These are phyloP conservation scores for Microthlaspi erraticum DNA, from an alignment of 345 rosid species.

Conservation along the genomic window DNA sequence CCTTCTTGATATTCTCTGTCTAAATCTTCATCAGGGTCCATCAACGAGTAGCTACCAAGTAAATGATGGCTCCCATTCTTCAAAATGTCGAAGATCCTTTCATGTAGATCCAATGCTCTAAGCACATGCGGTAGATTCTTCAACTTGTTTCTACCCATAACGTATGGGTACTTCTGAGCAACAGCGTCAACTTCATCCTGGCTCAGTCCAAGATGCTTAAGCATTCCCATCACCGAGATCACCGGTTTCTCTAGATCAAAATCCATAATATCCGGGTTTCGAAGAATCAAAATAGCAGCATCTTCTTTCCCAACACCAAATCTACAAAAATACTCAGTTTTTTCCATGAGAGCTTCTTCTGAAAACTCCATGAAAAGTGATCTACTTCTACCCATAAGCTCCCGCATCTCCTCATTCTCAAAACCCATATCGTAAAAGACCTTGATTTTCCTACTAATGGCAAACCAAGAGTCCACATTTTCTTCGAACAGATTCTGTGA, in stretches of 20 bases:
- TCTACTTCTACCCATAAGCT: conserved; percentile 52
- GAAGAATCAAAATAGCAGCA: conserved; percentile 59
- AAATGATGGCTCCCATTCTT: conserved; percentile 51
- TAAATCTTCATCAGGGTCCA: conserved; percentile 52
- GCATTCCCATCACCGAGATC: conserved; percentile 55
- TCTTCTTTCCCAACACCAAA: conserved; percentile 53
- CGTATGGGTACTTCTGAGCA: conserved; percentile 47
- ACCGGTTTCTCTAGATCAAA: conserved; percentile 52
- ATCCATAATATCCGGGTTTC: conserved; percentile 49
- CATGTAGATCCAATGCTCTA: conserved; percentile 49
- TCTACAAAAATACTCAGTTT: conserved; percentile 53
- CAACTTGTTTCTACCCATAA: conserved; percentile 60
- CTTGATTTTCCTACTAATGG: conserved; percentile 51
- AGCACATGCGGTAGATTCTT: conserved; percentile 66
- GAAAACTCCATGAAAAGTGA: conserved; percentile 50
- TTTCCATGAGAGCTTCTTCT: conserved; percentile 48
- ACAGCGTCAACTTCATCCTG: conserved; percentile 46
- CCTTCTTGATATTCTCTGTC: conserved; percentile 50
- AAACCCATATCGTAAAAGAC: conserved; percentile 58
- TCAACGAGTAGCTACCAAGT: conserved; percentile 52
- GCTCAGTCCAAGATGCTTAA: conserved; percentile 60
- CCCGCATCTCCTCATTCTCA: conserved; percentile 55
- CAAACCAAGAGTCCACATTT: conserved; percentile 59
- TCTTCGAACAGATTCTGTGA: conserved; percentile 46
- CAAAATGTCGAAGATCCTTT: conserved; percentile 55